A percentile compares a stretch with the other conserved stretches of the same genome.
phyloP scores from a whole-genome alignment of 139 green algal species.

The Marvania coccoides region DNA sequence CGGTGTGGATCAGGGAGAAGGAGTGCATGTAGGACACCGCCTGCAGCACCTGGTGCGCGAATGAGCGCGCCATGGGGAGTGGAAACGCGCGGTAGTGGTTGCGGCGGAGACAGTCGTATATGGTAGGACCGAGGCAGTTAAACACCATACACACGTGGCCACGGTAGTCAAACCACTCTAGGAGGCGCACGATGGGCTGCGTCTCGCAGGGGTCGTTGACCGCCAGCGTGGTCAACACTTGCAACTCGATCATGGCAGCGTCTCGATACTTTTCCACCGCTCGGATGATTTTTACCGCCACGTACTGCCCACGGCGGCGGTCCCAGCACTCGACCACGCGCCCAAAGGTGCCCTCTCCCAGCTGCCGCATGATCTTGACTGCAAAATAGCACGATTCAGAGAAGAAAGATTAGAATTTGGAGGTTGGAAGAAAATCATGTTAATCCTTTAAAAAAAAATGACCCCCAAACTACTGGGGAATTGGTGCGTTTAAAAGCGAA shows the following conservation, averaged over 20 bases:
- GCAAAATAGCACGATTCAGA: not conserved
- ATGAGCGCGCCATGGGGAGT: slow-evolving; percentile 71
- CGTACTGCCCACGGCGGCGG: slow-evolving; percentile 66
- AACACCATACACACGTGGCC: slow-evolving; percentile 99
- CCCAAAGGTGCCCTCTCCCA: slow-evolving; percentile 93
- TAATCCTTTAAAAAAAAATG: not conserved
- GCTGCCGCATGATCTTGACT: slow-evolving; percentile 92
- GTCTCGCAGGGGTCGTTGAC: slow-evolving; percentile 52
- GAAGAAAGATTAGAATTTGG: not conserved
- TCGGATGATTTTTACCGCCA: slow-evolving; percentile 94
- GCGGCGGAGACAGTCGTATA: slow-evolving; percentile 93
- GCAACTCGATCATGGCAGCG: slow-evolving; percentile 96
- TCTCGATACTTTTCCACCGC: slow-evolving; percentile 87
- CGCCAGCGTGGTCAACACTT: slow-evolving; percentile 79
- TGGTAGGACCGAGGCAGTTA: slow-evolving; percentile 82
- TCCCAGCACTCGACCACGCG: slow-evolving; percentile 99
- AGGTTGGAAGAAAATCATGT: no score
- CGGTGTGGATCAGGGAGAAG: slow-evolving; percentile 89
- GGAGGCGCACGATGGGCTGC: slow-evolving; percentile 71
- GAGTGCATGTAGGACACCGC: slow-evolving; percentile 84
- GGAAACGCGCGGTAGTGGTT: slow-evolving; percentile 90
- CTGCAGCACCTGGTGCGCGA: slow-evolving; percentile 72
- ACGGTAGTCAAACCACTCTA: slow-evolving; percentile 96
- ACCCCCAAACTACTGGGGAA: not conserved
- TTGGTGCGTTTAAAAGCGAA: not conserved